These are phyloP conservation scores for Rhizoctonia solani DNA, from an alignment of 1,284 basidiomycete species.

Conservation along the genomic window DNA sequence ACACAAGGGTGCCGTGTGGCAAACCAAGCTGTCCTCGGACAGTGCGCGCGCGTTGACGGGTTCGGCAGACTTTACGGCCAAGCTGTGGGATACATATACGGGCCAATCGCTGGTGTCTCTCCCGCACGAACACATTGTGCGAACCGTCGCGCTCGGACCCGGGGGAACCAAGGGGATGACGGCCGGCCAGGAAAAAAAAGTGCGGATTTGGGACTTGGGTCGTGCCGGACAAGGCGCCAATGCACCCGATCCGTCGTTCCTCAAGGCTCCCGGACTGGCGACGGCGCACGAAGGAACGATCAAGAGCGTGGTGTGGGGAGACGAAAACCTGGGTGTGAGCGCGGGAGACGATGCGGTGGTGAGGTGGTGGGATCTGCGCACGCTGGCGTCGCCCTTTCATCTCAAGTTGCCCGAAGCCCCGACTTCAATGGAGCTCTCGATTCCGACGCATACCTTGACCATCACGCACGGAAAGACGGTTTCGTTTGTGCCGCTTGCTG, in stretches of 20 bases:
- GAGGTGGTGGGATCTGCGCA: constrained; percentile 97
- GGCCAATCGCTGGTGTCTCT: constrained; percentile 89
- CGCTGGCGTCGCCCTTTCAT: constrained; percentile 69
- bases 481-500: constrained; percentile 68
- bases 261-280: constrained; percentile 33
- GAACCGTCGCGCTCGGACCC: constrained; percentile 85
- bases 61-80: constrained; percentile 97
- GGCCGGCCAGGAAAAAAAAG: constrained; percentile 98
- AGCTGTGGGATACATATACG: constrained; percentile 96
- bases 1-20: constrained; percentile 99
- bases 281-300: constrained; percentile 86
- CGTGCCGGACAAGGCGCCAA: constrained; percentile 86
- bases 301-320: constrained; percentile 92
- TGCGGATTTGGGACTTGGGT: constrained; percentile 89
- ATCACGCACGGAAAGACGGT: constrained; percentile 92
- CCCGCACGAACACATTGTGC: constrained; percentile 97
- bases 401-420: constrained; percentile 80
- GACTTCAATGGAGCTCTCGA: constrained; percentile 90
- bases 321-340: constrained; percentile 77
- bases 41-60: constrained; percentile 87
- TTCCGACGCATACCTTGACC: constrained; percentile 82
- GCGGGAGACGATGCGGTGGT: constrained; percentile 91
- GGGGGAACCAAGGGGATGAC: constrained; percentile 72
- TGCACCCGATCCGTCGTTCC: constrained; percentile 47
- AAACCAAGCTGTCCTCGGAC: constrained; percentile 89